phyloP scores from a whole-genome alignment of 306 rosid genomes.

The Echinosophora koreensis region DNA sequence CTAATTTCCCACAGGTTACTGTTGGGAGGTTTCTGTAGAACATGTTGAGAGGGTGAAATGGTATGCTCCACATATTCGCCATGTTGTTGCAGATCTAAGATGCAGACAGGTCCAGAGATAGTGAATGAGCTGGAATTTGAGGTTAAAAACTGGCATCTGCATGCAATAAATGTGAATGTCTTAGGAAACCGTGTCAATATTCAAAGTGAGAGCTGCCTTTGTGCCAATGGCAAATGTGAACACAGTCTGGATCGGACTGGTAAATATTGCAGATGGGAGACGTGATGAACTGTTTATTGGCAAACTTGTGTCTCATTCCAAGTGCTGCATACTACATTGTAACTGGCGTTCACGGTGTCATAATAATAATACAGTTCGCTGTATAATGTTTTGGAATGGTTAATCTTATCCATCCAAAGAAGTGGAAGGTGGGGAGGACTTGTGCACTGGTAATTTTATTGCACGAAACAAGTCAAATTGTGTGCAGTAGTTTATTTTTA shows the following conservation, averaged over 20 bases:
- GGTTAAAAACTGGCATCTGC: conserved; percentile 33
- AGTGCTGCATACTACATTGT: neutral
- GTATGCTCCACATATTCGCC: conserved; percentile 96
- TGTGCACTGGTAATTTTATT: neutral
- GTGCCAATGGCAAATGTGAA: neutral
- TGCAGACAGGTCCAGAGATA: conserved; percentile 61
- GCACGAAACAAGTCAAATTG: neutral
- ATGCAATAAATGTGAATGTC: neutral
- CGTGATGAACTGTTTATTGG: neutral
- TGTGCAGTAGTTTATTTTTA: neutral
- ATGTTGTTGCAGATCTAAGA: conserved; percentile 82
- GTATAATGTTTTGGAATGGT: conserved; percentile 21
- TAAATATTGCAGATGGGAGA: conserved; percentile 26
- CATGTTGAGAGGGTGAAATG: conserved; percentile 93
- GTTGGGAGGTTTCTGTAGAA: conserved; percentile 80
- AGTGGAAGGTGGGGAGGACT: neutral
- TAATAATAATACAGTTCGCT: neutral
- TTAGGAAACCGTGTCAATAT: conserved; percentile 1
- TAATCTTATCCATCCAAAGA: conserved; percentile 8
- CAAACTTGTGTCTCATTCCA: conserved; percentile 5
- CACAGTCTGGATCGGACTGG: neutral
- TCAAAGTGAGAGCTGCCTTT: conserved; percentile 27
- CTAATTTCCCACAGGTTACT: conserved; percentile 61
- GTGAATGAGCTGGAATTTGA: conserved; percentile 15
- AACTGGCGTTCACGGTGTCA: neutral